Percentiles rank a stretch among this genome's conserved stretches.
Evolutionary conservation across 163 green algal genomes (phyloP).

Genomic region (Chloromonas sp.): DNA sequence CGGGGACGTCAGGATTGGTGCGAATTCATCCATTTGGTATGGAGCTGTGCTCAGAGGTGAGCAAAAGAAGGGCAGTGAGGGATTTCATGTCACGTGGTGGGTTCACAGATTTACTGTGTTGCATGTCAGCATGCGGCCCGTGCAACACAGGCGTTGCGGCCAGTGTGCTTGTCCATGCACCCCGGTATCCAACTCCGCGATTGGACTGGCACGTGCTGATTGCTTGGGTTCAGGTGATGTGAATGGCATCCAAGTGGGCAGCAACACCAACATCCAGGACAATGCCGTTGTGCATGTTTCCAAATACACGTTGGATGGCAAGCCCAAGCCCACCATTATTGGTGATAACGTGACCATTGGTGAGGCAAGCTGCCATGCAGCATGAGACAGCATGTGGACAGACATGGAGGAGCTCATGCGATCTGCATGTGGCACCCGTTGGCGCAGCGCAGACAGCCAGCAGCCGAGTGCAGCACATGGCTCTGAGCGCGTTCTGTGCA

Average conservation of each 20-base stretch:
- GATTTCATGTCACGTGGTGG: no score
- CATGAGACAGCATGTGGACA: background rate
- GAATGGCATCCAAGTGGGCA: conserved; percentile 80
- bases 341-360: conserved; percentile 86
- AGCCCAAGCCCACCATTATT: conserved; percentile 67
- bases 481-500: no score
- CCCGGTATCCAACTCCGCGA: background rate
- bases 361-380: conserved; percentile 22
- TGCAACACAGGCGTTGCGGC: no score
- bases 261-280: conserved; percentile 95
- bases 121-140: no score
- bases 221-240: conserved; percentile 67
- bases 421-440: no score
- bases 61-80: conserved; percentile 1
- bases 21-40: conserved; percentile 87
- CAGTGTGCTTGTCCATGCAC: background rate
- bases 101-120: no score
- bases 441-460: no score
- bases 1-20: conserved; percentile 83
- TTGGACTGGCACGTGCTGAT: no score
- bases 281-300: conserved; percentile 81
- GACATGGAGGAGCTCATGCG: background rate
- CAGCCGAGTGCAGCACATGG: no score
- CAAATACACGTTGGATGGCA: conserved; percentile 48
- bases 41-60: conserved; percentile 80